phyloP scores from a whole-genome alignment of 139 green algal genomes.

The Tetraselmis striata region DNA sequence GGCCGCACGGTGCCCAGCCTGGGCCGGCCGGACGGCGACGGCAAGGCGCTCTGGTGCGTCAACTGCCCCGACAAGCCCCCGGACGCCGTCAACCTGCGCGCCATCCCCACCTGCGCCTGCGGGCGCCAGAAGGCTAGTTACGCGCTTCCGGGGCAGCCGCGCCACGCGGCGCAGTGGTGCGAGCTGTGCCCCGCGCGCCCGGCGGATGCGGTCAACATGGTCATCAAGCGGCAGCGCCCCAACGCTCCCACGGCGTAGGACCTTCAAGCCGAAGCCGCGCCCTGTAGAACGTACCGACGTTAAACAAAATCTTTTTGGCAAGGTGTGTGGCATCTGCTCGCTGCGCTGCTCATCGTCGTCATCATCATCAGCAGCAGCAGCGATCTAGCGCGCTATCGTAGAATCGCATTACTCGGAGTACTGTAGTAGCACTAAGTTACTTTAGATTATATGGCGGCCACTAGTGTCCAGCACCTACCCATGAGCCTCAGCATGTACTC shows the following conservation, averaged over 20 bases:
- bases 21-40: background rate
- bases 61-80: background rate
- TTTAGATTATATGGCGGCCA: too few relatives aligned
- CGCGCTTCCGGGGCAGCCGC: background rate
- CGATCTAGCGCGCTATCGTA: too few relatives aligned
- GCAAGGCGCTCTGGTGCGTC: background rate
- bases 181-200: background rate
- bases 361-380: too few relatives aligned
- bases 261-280: too few relatives aligned
- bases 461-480: too few relatives aligned
- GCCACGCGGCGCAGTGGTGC: background rate
- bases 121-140: background rate
- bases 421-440: too few relatives aligned
- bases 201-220: background rate
- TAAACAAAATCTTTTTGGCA: too few relatives aligned
- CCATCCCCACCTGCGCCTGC: background rate
- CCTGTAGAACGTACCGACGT: too few relatives aligned
- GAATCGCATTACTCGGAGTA: too few relatives aligned
- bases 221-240: background rate
- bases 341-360: too few relatives aligned
- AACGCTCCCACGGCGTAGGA: background rate
- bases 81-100: background rate
- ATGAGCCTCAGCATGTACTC: too few relatives aligned
- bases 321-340: too few relatives aligned
- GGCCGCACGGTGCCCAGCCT: background rate